A percentile compares a stretch with the other conserved stretches of the same genome.
Conservation (phyloP, 306 rosid species). For the Castanea crenata region DNA sequence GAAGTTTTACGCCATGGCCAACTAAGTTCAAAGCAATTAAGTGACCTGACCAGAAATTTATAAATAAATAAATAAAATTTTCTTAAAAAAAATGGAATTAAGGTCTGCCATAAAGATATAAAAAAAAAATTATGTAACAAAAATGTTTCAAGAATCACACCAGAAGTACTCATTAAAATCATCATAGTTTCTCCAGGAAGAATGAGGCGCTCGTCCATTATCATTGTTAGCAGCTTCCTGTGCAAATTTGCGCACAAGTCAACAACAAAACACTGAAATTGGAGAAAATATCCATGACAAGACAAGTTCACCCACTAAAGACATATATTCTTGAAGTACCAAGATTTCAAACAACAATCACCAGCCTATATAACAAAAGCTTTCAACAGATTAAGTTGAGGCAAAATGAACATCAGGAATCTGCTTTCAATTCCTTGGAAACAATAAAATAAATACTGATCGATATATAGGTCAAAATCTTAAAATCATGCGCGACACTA, state of each 20-base stretch:
- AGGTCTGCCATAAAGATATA: slow-evolving; percentile 19
- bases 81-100: neutral
- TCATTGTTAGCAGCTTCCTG: slow-evolving; percentile 90
- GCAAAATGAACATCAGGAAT: neutral
- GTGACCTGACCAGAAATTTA: slow-evolving; percentile 55
- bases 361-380: too few species aligned
- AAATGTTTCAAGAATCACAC: slow-evolving; percentile 37
- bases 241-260: slow-evolving; percentile 22
- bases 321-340: neutral
- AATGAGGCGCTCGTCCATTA: slow-evolving; percentile 88
- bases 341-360: neutral
- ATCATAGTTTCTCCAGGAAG: slow-evolving; percentile 97
- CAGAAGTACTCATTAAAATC: slow-evolving; percentile 94
- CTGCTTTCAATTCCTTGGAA: neutral
- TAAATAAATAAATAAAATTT: too few species aligned
- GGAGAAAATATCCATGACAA: neutral
- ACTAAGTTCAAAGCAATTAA: slow-evolving; percentile 81
- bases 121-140: neutral
- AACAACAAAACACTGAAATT: neutral
- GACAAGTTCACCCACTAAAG: neutral
- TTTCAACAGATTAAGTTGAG: too few species aligned
- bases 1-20: slow-evolving; percentile 80
- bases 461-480: neutral
- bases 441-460: neutral
- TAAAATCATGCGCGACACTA: neutral